Conservation (phyloP, 345 rosid genomes). For the Syzygium aqueum region DNA sequence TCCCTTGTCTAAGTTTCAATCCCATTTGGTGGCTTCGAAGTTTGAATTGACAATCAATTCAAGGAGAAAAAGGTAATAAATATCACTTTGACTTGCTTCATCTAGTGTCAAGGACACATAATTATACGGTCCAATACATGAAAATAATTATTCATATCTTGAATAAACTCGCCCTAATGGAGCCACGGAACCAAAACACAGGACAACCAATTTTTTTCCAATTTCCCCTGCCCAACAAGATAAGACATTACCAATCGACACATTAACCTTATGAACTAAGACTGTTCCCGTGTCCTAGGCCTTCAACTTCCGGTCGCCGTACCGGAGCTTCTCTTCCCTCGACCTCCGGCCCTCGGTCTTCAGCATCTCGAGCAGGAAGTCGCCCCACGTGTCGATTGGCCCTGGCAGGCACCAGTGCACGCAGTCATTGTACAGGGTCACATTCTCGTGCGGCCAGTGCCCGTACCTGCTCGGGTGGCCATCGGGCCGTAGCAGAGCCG, state of each 20-base stretch:
- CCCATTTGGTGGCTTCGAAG: too few relatives aligned
- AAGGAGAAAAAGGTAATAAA: background rate
- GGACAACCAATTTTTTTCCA: background rate
- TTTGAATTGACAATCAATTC: background rate
- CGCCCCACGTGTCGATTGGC: slow-evolving; percentile 73
- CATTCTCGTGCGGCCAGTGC: slow-evolving; percentile 58
- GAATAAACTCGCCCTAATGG: background rate
- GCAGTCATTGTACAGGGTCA: slow-evolving; percentile 65
- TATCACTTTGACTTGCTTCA: background rate
- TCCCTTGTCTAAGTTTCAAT: too few relatives aligned
- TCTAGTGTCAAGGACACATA: background rate
- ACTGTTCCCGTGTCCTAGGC: background rate
- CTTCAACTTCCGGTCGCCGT: slow-evolving; percentile 7
- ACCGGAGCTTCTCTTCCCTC: slow-evolving; percentile 11
- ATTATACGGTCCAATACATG: background rate
- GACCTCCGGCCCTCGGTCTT: slow-evolving; percentile 51
- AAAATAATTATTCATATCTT: background rate
- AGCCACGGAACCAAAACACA: background rate
- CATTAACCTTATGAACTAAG: background rate
- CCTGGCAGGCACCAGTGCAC: slow-evolving; percentile 98
- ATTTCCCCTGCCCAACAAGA: background rate
- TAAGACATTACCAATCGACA: background rate
- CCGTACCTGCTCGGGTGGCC: slow-evolving; percentile 84
- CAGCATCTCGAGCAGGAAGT: slow-evolving; percentile 75
- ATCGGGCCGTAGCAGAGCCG: slow-evolving; percentile 55